These are phyloP conservation scores for Spathaspora passalidarum DNA, from an alignment of 805 yeast genomes.

Conservation along the genomic window DNA sequence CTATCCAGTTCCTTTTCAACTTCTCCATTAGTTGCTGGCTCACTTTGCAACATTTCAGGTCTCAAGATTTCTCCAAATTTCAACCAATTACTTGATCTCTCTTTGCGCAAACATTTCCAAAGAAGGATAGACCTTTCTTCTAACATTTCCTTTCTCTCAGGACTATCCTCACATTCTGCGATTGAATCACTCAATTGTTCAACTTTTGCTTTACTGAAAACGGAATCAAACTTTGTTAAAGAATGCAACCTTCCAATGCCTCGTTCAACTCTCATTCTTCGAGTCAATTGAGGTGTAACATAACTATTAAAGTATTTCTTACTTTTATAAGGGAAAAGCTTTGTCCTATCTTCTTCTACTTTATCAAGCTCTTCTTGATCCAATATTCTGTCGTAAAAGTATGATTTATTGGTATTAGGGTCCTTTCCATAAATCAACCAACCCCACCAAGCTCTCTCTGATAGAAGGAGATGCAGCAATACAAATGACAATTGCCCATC, in stretches of 20 bases:
- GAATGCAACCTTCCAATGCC: slow-evolving; percentile 24
- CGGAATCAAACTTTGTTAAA: slow-evolving; percentile 6
- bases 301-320: slow-evolving; percentile 39
- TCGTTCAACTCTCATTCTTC: slow-evolving; percentile 34
- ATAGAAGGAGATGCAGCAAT: slow-evolving; percentile 21
- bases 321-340: slow-evolving; percentile 24
- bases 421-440: slow-evolving; percentile 40
- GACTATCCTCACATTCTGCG: slow-evolving; percentile 3
- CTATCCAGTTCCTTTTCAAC: slow-evolving; percentile 4
- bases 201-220: slow-evolving; percentile 10
- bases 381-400: slow-evolving; percentile 22
- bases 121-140: slow-evolving; percentile 27
- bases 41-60: slow-evolving; percentile 3
- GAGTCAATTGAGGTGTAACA: slow-evolving; percentile 41
- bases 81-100: slow-evolving; percentile 24
- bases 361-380: slow-evolving; percentile 18
- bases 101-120: slow-evolving; percentile 30
- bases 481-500: slow-evolving; percentile 26
- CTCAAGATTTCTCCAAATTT: slow-evolving; percentile 17
- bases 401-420: slow-evolving; percentile 24
- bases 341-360: slow-evolving; percentile 15
- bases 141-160: slow-evolving; percentile 10
- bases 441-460: slow-evolving; percentile 38
- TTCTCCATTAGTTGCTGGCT: slow-evolving; percentile 3
- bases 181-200: slow-evolving; percentile 9